Evolutionary conservation across 192 early-diverging fungal genomes (phyloP), one percentile per base, ranked within the genome.

Genomic region (Coemansia interrupta): DNA sequence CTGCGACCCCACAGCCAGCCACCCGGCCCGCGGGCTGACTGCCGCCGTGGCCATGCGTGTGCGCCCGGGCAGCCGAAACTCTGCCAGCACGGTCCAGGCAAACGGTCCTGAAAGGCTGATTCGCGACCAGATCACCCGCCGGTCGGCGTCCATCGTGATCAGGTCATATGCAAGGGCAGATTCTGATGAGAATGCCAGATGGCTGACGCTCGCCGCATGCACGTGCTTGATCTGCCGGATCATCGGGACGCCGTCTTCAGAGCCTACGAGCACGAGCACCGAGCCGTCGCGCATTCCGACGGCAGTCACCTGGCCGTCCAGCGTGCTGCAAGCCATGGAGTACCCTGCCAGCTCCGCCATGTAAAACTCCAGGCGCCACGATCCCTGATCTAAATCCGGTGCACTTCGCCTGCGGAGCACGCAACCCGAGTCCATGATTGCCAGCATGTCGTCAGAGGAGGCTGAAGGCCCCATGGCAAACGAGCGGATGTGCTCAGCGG

Each of bases 341-440:
- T 72, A 78, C 9, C 69, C 60, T 3, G 17, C 17, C 10, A 71
- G 46, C n/a, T 24, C 54, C 7, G 62, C 54, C 4, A 38, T 29
- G 15, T 38, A 12, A 5, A 26, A 26, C 23, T 30, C 2, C 7
- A 48, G 22, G 8, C 11, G 12, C 19, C 54, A 45, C 17, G 3
- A 1, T 7, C 10, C 10, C 1, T 3, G 10, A 11, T 5, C 3
- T 7, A 8, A 36, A 1, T 14, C 11, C 5, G n/a, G 6, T 10
- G 12, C 17, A 30, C n/a, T 11, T 10, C 7, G 41, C 47, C 45
- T 43, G 1, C n/a, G 45, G 23, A 78, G 20, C 3, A 78, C 20
- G 22, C 70, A 67, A 22, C 85, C 85, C 6, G 73, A 62, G 41
- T 82, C 69, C 14, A 83, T 83, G 3, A 36, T 36, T 2, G 32